phyloP scores from a whole-genome alignment of 345 rosid genomes.

The Microcos paniculata region DNA sequence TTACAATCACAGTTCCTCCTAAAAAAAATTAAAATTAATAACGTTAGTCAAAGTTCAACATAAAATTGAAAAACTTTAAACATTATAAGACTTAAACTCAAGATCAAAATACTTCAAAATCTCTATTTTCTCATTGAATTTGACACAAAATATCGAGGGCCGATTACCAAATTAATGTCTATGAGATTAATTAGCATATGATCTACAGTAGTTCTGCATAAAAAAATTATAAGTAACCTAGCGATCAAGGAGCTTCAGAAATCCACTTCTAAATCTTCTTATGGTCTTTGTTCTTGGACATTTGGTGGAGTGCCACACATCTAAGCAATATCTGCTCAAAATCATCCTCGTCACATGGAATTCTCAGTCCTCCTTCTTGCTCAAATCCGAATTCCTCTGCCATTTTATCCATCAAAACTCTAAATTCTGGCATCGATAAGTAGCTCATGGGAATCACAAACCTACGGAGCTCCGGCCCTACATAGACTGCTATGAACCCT shows the following conservation, averaged over 20 bases:
- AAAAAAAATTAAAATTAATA: no score
- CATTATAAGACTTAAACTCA: no score
- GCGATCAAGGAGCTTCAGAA: no score
- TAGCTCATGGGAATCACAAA: slow-evolving; percentile 56
- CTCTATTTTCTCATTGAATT: no score
- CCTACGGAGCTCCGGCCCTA: slow-evolving; percentile 53
- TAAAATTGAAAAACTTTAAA: no score
- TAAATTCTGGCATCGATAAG: slow-evolving; percentile 53
- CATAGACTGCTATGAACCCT: slow-evolving; percentile 65
- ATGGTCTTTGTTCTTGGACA: slow-evolving; percentile 19
- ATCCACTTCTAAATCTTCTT: background rate
- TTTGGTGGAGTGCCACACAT: slow-evolving; percentile 12
- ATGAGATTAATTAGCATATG: no score
- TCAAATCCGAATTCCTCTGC: slow-evolving; percentile 66
- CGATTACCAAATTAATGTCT: no score
- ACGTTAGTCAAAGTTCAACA: no score
- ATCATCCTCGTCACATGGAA: slow-evolving; percentile 58
- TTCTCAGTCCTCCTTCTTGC: slow-evolving; percentile 51
- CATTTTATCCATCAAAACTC: slow-evolving; percentile 56
- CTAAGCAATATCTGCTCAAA: slow-evolving; percentile 51
- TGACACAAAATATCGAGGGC: no score
- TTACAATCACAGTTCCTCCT: no score
- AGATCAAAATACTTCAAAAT: no score
- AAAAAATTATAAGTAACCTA: background rate
- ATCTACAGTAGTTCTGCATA: no score